phyloP scores from a whole-genome alignment of 2,329 filamentous ascomycete species.

The Aspergillus clavatus region DNA sequence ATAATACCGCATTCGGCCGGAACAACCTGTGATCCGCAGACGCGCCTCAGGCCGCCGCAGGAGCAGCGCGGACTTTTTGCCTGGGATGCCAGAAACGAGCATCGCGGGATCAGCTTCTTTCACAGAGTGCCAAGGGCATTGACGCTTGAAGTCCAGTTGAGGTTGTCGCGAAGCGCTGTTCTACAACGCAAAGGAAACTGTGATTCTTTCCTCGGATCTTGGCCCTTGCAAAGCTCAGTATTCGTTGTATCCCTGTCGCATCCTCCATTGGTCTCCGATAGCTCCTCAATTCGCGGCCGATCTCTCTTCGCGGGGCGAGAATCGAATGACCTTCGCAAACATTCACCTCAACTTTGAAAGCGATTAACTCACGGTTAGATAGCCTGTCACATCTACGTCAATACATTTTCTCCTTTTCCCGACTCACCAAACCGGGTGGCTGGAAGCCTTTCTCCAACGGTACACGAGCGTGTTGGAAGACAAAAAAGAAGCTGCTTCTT shows the following conservation, averaged over 20 bases:
- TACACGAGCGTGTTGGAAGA: neutral
- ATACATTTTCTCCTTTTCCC: neutral
- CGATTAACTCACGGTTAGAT: neutral
- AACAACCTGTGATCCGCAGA: conserved; percentile 14
- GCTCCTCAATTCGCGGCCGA: conserved; percentile 14
- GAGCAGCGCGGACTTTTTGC: conserved; percentile 20
- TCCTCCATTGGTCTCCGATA: conserved; percentile 14
- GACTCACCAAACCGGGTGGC: neutral
- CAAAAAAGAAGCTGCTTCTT: neutral
- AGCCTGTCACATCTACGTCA: neutral
- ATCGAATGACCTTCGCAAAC: conserved; percentile 7
- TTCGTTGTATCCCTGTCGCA: conserved; percentile 14
- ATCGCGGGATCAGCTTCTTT: conserved; percentile 9
- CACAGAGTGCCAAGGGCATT: conserved; percentile 15
- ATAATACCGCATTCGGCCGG: neutral
- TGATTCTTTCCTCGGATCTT: neutral
- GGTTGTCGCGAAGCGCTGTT: conserved; percentile 8
- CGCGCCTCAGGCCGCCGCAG: conserved; percentile 19
- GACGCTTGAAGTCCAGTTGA: conserved; percentile 1
- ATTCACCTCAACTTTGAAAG: neutral
- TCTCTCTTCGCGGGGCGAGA: neutral
- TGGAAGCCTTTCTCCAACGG: neutral
- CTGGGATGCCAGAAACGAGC: conserved; percentile 10
- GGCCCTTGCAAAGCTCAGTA: conserved; percentile 8
- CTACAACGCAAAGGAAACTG: conserved; percentile 4